A percentile compares a stretch with the other conserved stretches of the same genome.
phyloP scores from a whole-genome alignment of 352 stramenopile genomes.

The Pythium scleroteichum region DNA sequence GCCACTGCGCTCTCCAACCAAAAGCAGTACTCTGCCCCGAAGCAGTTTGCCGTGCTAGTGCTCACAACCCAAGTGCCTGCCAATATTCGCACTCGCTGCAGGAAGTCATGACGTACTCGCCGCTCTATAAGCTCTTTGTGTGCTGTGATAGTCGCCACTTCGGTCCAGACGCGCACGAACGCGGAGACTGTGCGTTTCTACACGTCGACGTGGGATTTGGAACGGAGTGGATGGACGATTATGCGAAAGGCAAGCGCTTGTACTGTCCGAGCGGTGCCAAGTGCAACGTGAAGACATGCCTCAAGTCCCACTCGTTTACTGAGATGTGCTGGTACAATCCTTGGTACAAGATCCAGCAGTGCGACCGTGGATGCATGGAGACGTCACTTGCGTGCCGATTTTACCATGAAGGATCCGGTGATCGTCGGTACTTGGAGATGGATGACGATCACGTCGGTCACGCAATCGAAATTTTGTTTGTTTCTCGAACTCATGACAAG shows the following conservation, averaged over 20 bases:
- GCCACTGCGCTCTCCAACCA: conserved; percentile 6
- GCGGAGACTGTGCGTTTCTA: conserved; percentile 5
- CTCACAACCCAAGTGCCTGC: conserved; percentile 5
- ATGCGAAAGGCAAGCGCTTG: conserved; percentile 4
- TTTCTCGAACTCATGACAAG: conserved; percentile 5
- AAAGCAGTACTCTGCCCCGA: conserved; percentile 5
- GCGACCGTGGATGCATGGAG: conserved; percentile 6
- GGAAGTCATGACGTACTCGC: conserved; percentile 9
- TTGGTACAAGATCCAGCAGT: conserved; percentile 8
- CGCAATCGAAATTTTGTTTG: conserved; percentile 15
- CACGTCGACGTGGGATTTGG: conserved; percentile 10
- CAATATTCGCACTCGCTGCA: conserved; percentile 7
- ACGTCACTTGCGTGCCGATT: conserved; percentile 6
- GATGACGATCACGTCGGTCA: conserved; percentile 18
- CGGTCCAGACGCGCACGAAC: neutral
- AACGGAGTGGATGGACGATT: conserved; percentile 16
- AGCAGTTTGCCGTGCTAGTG: neutral
- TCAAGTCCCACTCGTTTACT: conserved; percentile 11
- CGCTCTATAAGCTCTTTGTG: conserved; percentile 11
- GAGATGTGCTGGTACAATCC: conserved; percentile 19
- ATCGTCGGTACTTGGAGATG: conserved; percentile 15
- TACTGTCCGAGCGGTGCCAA: conserved; percentile 3
- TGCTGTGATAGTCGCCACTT: conserved; percentile 8
- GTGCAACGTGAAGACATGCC: conserved; percentile 2
- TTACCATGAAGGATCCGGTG: conserved; percentile 11